Conservation (phyloP, 306 rosid genomes). For the Fragaria iinumae region DNA sequence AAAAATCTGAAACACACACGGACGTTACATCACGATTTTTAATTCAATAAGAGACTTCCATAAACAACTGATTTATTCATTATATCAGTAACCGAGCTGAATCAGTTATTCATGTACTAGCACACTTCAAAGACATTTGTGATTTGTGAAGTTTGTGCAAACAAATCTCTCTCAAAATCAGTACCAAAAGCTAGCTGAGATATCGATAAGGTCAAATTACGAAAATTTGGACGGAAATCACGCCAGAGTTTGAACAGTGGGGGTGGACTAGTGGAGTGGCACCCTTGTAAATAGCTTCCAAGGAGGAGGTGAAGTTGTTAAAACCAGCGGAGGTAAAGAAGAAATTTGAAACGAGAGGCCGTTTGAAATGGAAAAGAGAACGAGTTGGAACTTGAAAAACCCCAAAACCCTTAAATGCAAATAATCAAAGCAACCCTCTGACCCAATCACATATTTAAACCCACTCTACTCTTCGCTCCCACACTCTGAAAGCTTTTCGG, state of each 20-base stretch:
- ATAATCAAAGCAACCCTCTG: not conserved
- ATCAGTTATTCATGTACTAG: no score
- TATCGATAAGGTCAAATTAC: not conserved
- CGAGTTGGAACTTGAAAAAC: constrained; percentile 26
- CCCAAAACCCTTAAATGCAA: constrained; percentile 34
- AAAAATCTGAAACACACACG: no score
- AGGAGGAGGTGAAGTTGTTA: constrained; percentile 7
- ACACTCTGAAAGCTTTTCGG: not conserved
- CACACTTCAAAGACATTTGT: no score
- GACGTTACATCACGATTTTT: no score
- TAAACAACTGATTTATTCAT: no score
- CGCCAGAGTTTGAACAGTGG: not conserved
- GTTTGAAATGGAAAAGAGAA: constrained; percentile 44
- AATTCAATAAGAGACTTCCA: no score
- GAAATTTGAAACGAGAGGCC: constrained; percentile 73
- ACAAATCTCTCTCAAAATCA: not conserved
- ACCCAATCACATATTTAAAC: constrained; percentile 13
- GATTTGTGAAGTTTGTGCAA: no score
- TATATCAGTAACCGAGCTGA: no score
- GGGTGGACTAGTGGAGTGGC: constrained; percentile 16
- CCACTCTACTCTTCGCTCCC: constrained; percentile 8
- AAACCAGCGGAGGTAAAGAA: constrained; percentile 18
- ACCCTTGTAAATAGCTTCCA: constrained; percentile 14
- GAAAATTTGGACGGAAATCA: not conserved
- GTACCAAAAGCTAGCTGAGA: not conserved